Conservation (phyloP, 2,329 filamentous ascomycete genomes). For the Colletotrichum shisoi region DNA sequence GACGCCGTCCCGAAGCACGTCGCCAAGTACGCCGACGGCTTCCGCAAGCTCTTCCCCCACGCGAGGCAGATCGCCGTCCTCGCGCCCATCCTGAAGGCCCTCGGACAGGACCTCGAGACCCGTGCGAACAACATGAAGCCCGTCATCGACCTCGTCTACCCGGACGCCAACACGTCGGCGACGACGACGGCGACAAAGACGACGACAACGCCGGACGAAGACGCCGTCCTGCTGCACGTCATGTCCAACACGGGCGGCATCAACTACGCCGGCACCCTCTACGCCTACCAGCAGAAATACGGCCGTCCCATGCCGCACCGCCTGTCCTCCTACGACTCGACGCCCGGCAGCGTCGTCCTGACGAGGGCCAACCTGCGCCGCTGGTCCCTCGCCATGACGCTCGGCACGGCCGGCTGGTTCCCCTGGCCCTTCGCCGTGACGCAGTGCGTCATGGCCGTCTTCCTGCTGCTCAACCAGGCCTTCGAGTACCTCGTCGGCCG, state of each 20-base stretch:
- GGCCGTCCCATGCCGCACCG: slow-evolving; percentile 55
- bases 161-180: slow-evolving; percentile 27
- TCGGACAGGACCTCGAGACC: slow-evolving; percentile 54
- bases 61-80: slow-evolving; percentile 61
- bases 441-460: slow-evolving; percentile 56
- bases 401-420: slow-evolving; percentile 57
- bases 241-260: slow-evolving; percentile 69
- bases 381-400: slow-evolving; percentile 63
- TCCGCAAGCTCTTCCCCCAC: slow-evolving; percentile 59
- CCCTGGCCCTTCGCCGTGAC: slow-evolving; percentile 60
- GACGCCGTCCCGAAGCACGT: slow-evolving; percentile 64
- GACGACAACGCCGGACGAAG: slow-evolving; percentile 13
- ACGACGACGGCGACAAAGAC: slow-evolving; percentile 11
- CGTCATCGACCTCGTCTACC: slow-evolving; percentile 53
- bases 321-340: slow-evolving; percentile 61
- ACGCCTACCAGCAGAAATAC: slow-evolving; percentile 54
- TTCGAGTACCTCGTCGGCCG: slow-evolving; percentile 50
- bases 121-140: slow-evolving; percentile 57
- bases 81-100: slow-evolving; percentile 58
- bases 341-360: slow-evolving; percentile 58
- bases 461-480: slow-evolving; percentile 51
- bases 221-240: slow-evolving; percentile 57
- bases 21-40: slow-evolving; percentile 63
- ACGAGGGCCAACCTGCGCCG: slow-evolving; percentile 54
- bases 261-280: slow-evolving; percentile 59